Evolutionary conservation across 371 early-diverging fungal species (phyloP).

Genomic region (Neoconidiobolus thromboides): DNA sequence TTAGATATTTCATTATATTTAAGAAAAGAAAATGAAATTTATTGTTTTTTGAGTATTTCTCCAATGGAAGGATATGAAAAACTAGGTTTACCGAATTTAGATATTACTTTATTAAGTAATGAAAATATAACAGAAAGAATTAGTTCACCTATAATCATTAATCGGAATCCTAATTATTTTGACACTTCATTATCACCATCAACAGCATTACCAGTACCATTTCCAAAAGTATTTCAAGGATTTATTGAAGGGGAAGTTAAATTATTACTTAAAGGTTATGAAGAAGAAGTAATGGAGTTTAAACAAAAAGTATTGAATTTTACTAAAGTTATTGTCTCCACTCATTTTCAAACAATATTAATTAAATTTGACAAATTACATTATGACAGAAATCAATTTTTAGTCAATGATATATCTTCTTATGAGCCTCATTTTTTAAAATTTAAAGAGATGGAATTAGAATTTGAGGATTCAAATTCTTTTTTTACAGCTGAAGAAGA

Average conservation of each 20-base stretch:
- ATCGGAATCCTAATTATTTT: no score
- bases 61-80: no score
- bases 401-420: conserved; percentile 43
- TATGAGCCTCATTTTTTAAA: conserved; percentile 31
- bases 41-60: not conserved
- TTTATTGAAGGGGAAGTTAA: conserved; percentile 23
- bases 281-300: conserved; percentile 36
- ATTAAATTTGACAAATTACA: conserved; percentile 30
- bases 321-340: conserved; percentile 34
- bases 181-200: no score
- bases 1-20: not conserved
- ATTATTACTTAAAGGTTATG: conserved; percentile 28
- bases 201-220: conserved; percentile 8
- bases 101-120: not conserved
- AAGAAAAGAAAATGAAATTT: no score
- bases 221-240: conserved; percentile 15
- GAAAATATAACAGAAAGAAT: not conserved
- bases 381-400: conserved; percentile 42
- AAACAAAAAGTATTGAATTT: conserved; percentile 39
- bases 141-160: no score
- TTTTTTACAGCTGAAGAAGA: not conserved
- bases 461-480: not conserved
- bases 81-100: conserved; percentile 7
- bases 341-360: conserved; percentile 39
- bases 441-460: not conserved